Base-by-base conservation (phyloP, 371 early-diverging fungal species). In the Actinomortierella ambigua region DNA sequence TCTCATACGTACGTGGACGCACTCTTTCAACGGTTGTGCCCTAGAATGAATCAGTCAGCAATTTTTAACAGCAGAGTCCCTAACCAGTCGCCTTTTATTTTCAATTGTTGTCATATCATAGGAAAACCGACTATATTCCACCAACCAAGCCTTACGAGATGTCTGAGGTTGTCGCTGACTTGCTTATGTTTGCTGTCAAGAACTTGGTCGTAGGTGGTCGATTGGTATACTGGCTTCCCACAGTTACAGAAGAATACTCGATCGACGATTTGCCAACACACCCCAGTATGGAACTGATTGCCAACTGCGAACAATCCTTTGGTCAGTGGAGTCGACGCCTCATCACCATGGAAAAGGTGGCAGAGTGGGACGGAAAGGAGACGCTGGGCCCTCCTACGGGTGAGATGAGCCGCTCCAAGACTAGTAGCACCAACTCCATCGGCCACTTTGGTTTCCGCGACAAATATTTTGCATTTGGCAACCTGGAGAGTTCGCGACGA, bases 171-270 rank as follows among this genome's bases (percentile, higher is more conserved):
- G 67, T 97, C 1, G 60, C 75, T 3, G 99, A 98, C 76, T 76
- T 99, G 23, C 68, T 95, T 9, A 81, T 83, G 41, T 95, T 99
- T 78, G 88, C 97, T 0, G 95, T 94, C 6, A 77, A 79, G 55
- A 79, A 86, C 68, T 82, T 99, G 27, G 84, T 84, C 0, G 77
- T 92, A 1, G 93, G 94, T 18, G 99, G 99, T 0, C 85, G 99
- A 15, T 79, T 98, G 8, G 96, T 96, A 0, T 98, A 94, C 78
- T 98, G 99, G 98, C 78, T 98, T 24, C 98, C 99, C 3, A 96
- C 95, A 0, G 84, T 95, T 1, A 88, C 90, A 2, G 94, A 93
- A 40, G 93, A 95, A 54, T 94, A 94, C 63, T 75, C 82, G 5
- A 88, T 85, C 27, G 69, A 80, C 26, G 97, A 96, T 69, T 78